Conservation (phyloP, 2,329 filamentous ascomycete genomes). For the Ophiostoma sp. region DNA sequence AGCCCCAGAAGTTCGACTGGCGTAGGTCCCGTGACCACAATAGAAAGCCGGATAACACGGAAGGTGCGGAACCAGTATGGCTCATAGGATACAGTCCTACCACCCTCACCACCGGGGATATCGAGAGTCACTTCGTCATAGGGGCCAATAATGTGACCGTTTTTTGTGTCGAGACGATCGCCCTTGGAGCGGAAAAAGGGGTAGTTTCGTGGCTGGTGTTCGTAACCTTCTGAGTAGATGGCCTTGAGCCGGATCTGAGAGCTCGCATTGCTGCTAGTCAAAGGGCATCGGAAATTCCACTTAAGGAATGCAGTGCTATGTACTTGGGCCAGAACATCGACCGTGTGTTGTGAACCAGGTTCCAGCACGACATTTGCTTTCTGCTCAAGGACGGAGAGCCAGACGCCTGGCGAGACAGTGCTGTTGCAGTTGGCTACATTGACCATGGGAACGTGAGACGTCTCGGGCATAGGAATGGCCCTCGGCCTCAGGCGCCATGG, state of each 20-base stretch:
- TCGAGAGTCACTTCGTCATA: slow-evolving; percentile 34
- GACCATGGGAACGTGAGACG: slow-evolving; percentile 27
- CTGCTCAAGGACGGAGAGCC: not conserved
- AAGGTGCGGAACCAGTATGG: slow-evolving; percentile 41
- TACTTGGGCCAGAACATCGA: slow-evolving; percentile 30
- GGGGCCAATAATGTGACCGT: slow-evolving; percentile 32
- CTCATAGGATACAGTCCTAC: slow-evolving; percentile 30
- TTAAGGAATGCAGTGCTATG: slow-evolving; percentile 31
- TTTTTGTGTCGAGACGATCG: slow-evolving; percentile 33
- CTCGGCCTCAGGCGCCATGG: slow-evolving; percentile 38
- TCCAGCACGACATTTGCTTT: not conserved
- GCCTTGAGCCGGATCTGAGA: slow-evolving; percentile 27
- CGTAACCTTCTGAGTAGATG: slow-evolving; percentile 35
- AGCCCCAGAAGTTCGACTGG: slow-evolving; percentile 28
- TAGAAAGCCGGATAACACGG: slow-evolving; percentile 33
- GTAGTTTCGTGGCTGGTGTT: slow-evolving; percentile 33
- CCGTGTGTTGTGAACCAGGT: slow-evolving; percentile 24
- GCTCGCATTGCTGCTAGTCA: not conserved
- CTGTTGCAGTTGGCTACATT: slow-evolving; percentile 29
- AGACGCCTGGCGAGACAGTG: slow-evolving; percentile 15
- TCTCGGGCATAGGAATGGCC: slow-evolving; percentile 34
- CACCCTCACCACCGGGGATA: slow-evolving; percentile 17
- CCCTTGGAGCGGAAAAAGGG: slow-evolving; percentile 38
- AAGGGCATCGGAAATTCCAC: slow-evolving; percentile 24
- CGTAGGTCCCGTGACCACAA: slow-evolving; percentile 27